phyloP scores from a whole-genome alignment of 1,284 basidiomycete species.

The Ceratobasidium sp. region DNA sequence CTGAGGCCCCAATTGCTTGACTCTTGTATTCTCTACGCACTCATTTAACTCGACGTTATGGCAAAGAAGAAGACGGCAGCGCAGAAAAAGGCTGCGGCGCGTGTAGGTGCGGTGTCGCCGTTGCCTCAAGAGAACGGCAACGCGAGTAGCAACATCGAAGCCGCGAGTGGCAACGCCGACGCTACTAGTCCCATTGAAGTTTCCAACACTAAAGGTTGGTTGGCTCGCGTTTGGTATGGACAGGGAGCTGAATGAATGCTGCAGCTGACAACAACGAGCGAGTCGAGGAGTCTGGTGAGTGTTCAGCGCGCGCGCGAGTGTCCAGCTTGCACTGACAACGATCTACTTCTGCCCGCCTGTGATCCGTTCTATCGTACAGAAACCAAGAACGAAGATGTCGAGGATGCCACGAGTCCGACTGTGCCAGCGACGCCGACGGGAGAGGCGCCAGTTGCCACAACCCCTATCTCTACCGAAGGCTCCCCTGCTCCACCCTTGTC shows the following conservation, averaged over 20 bases:
- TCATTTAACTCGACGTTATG: constrained; percentile 42
- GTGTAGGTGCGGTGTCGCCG: constrained; percentile 58
- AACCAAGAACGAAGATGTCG: constrained; percentile 1
- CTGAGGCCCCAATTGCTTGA: constrained; percentile 28
- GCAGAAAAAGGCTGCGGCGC: constrained; percentile 58
- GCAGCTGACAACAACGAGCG: neutral
- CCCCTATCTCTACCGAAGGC: neutral
- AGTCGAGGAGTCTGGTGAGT: constrained; percentile 13
- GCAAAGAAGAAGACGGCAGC: constrained; percentile 28
- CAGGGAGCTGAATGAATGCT: neutral
- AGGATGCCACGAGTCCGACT: constrained; percentile 17
- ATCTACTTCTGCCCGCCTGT: neutral
- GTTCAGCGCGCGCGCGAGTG: neutral
- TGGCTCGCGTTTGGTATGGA: neutral
- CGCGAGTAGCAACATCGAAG: no score
- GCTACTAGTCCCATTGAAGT: neutral
- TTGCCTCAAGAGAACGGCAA: constrained; percentile 4
- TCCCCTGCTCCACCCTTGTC: constrained; percentile 11
- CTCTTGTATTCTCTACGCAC: constrained; percentile 45
- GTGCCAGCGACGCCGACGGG: neutral
- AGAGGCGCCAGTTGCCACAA: neutral
- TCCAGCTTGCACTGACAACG: neutral
- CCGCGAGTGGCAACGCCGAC: neutral
- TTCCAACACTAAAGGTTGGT: constrained; percentile 17
- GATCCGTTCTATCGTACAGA: neutral